Base-by-base conservation (phyloP, 352 stramenopile species). In the Globisporangium apiculatum region DNA sequence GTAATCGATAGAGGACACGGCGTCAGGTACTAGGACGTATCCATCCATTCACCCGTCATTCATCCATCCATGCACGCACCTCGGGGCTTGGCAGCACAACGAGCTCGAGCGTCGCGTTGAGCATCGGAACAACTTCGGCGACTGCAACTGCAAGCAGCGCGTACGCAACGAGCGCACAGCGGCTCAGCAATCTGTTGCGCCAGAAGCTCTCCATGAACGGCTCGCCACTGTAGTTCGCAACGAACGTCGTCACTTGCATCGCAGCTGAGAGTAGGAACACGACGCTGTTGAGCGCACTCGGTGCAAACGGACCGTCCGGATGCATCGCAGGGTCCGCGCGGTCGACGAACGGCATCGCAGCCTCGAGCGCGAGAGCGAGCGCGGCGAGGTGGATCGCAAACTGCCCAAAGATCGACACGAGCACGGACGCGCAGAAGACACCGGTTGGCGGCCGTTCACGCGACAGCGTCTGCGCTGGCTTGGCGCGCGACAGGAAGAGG, bases 281-380 rank as follows among this genome's bases (percentile, higher is more conserved):
- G 48, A 94, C 86, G 6, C 84, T 95, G 69, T 99, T 99, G 54
- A 99, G 72, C 0, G 95, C 79, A 56, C 97, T 98, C 1, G 96
- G 94, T 50, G 77, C 79, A 72, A 99, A 99, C 18, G 89, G 79
- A 43, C 83, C 90, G 43, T 81, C 71, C 3, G 73, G 73, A 49
- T 83, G 74, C 74, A 82, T 79, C 36, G 67, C 53, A 9, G 94
- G 77, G 31, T 87, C 76, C 47, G 55, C 53, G 24, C 65, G 68
- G 58, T 87, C 89, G n/a, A 80, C 73, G 43, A 86, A 73, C n/a
- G 81, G 78, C 48, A 89, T 67, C 8, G 79, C 62, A 9, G 87
- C 68, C 1, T 57, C 41, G 41, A 84, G 57, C 9, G 78, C 75
- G 11, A 71, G 55, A 15, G 86, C 66, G 15, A 98, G 86, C 36